Evolutionary conservation across 257 asterid genomes (phyloP).

Genomic region (Nemophila menziesii): DNA sequence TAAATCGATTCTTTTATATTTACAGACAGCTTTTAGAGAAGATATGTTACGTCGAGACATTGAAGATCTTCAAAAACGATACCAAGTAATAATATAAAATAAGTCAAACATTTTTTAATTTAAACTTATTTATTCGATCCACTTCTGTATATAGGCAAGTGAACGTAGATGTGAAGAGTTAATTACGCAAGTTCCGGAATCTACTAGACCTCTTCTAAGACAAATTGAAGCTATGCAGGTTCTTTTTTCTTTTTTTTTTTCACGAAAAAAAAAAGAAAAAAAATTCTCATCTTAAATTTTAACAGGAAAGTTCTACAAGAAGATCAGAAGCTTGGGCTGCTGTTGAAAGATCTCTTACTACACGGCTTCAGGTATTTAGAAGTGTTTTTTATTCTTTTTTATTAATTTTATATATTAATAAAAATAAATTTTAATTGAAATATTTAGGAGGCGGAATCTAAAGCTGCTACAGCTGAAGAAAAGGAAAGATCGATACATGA

Average conservation of each 20-base stretch:
- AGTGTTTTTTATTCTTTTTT: constrained; percentile 11
- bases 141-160: constrained; percentile 60
- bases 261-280: too few relatives aligned
- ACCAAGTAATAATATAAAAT: too few relatives aligned
- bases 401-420: constrained; percentile 1
- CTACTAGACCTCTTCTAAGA: constrained; percentile 97
- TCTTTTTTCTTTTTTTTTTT: constrained; percentile 10
- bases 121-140: neutral
- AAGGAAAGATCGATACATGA: constrained; percentile 86
- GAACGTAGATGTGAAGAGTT: constrained; percentile 98
- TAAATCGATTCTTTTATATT: constrained; percentile 11
- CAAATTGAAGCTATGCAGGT: constrained; percentile 99
- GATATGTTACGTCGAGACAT: constrained; percentile 89
- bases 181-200: constrained; percentile 93
- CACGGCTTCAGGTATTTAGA: constrained; percentile 80
- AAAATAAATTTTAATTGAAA: constrained; percentile 10
- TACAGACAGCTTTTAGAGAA: constrained; percentile 87
- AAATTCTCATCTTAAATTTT: constrained; percentile 10
- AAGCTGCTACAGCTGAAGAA: constrained; percentile 92
- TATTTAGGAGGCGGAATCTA: constrained; percentile 88
- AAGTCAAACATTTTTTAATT: constrained; percentile 2
- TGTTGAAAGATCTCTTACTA: constrained; percentile 78
- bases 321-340: constrained; percentile 98
- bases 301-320: constrained; percentile 86
- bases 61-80: constrained; percentile 94